Base-by-base conservation (phyloP, 305 asterid genomes). In the Nicotiana rustica region DNA sequence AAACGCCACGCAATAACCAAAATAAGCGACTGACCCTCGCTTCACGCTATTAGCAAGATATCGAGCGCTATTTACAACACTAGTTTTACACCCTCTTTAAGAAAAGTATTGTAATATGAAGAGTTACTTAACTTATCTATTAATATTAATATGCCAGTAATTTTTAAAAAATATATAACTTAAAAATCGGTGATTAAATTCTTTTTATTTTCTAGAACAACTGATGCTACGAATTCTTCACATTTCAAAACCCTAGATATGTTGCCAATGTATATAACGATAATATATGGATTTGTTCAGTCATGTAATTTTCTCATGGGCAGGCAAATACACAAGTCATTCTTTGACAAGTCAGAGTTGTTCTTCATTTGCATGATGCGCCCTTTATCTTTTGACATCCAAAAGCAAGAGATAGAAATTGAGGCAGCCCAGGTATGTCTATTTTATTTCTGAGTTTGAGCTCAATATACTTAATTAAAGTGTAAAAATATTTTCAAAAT, bases 391-490 rank as follows among this genome's bases (percentile, higher is more conserved):
- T 88, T 85, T 29, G 89, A 88, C 85, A 90, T 94, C 79, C 85
- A 87, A 83, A 91, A 85, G 83, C 98, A 94, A 82, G 95, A 90
- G 77, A 88, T 91, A 4, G 98, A 94, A 85, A 92, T 94, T 49
- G 97, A 89, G 47, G 98, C 86, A 29, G 98, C 94, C 44, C 89
- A 88, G 96, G 98, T 94, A 89, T 70, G 52, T 35, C 17, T 10
- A 49, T 49, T 75, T 8, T 73, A 38, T 44, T 44, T 44, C 52
- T 1, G n/a, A 25, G 2, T 10, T 62, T 12, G 5, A 62, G 17
- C 29, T 10, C 17, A 19, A 61, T 19, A 6, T 14, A 4, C 5
- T 14, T n/a, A 4, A 1, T 55, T 7, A 4, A 5, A 14, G 7
- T 56, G 7, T 56, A 15, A 14, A 5, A 56, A 56, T 56, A 56